These are phyloP conservation scores for Pyrenophora teres DNA, from an alignment of 2,329 filamentous ascomycete species.

Conservation along the genomic window DNA sequence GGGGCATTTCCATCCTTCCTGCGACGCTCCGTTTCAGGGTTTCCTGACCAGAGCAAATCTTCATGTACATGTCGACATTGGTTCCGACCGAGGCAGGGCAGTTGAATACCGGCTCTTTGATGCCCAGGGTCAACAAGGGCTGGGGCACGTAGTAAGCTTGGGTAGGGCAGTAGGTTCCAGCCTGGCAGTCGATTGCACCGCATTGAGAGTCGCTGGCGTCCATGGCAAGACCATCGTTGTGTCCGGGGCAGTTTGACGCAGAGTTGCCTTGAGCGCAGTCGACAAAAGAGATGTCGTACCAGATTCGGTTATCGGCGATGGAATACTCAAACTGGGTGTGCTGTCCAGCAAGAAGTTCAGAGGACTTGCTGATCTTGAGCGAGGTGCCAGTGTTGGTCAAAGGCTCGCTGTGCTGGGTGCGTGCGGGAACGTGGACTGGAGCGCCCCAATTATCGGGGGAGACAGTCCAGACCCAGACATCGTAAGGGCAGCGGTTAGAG, in stretches of 20 bases:
- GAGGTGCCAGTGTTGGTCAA: slow-evolving; percentile 24
- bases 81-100: slow-evolving; percentile 18
- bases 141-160: slow-evolving; percentile 32
- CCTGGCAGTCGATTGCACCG: slow-evolving; percentile 18
- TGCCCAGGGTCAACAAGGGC: slow-evolving; percentile 24
- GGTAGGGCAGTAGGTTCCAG: slow-evolving; percentile 30
- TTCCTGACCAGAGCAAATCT: slow-evolving; percentile 18
- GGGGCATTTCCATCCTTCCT: too few species aligned
- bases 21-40: not conserved
- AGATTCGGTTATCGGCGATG: slow-evolving; percentile 21
- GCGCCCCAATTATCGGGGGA: slow-evolving; percentile 13
- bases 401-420: slow-evolving; percentile 24
- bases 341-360: slow-evolving; percentile 20
- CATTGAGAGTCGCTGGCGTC: slow-evolving; percentile 18
- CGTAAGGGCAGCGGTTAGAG: slow-evolving; percentile 32
- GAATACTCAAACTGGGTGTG: slow-evolving; percentile 39
- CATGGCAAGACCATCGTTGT: slow-evolving; percentile 29
- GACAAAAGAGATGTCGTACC: slow-evolving; percentile 37
- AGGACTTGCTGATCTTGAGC: slow-evolving; percentile 33
- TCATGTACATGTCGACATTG: slow-evolving; percentile 28
- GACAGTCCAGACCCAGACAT: slow-evolving; percentile 34
- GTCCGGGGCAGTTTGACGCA: slow-evolving; percentile 27
- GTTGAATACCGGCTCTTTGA: slow-evolving; percentile 30
- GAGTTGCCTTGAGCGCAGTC: slow-evolving; percentile 30
- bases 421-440: slow-evolving; percentile 23